Base-by-base conservation (phyloP, 169 alveolate species). In the Plasmodium chabaudi region DNA sequence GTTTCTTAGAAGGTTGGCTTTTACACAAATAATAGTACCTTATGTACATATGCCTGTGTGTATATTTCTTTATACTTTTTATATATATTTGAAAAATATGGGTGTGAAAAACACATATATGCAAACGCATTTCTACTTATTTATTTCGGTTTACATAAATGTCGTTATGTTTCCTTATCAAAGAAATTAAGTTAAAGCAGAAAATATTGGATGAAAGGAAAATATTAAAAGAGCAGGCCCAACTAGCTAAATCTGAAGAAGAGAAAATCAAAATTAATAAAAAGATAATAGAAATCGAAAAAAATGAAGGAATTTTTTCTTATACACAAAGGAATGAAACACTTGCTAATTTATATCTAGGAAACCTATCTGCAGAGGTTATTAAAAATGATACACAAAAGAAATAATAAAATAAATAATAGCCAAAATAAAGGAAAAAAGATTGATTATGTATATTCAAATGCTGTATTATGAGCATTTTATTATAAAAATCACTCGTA, bases 341-440 rank as follows among this genome's bases (percentile, higher is more conserved):
- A 57, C 60, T 88, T 51, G 86, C 94, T 17, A 94, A 95, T 63
- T 39, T 95, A 27, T 95, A 95, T 53, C 84, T 95, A 47, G 97
- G 97, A 53, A 95, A 95, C 64, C 84, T 95, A 12, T 92, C 97
- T 1, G 88, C 95, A 2, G 95, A 93, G 72, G 97, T 94, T 64
- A 19, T 73, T 47, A 53, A 74, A 55, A 64, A 34, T 34, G 42
- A 34, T 34, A 0, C 42, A 34, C 42, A 27, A 61, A 51, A 51
- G 19, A 51, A 51, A 51, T 51, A 51, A 51, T 13, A 13, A 51
- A 51, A 13, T 13, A 51, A 51, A 15, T 0, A 47, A 51, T 15
- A 6, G 7, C n/a, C 59, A 51, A 51, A 57, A 57, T 19, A 57
- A 57, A 13, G 7, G 2, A 57, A 51, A 51, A 4, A 51, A 51